phyloP scores from a whole-genome alignment of 2,329 filamentous ascomycete genomes.

The Epichloe sylvatica region DNA sequence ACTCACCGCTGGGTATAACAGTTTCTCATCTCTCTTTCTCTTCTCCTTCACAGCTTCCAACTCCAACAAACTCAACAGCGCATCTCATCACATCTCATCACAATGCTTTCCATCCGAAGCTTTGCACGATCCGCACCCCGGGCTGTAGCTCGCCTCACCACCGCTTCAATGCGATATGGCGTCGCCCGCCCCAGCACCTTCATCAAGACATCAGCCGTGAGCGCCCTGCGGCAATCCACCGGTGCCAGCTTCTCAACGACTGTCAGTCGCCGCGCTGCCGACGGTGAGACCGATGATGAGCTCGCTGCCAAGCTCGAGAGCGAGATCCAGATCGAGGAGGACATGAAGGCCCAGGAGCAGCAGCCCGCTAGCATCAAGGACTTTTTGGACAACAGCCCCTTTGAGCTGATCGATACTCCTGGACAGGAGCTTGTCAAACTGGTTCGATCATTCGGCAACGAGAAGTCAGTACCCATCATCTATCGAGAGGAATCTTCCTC shows the following conservation, averaged over 20 bases:
- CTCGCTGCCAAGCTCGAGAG: conserved; percentile 73
- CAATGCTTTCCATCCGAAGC: conserved; percentile 57
- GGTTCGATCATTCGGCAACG: conserved; percentile 69
- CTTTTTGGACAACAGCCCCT: conserved; percentile 75
- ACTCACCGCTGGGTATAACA: neutral
- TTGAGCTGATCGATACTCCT: conserved; percentile 65
- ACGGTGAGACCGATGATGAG: conserved; percentile 54
- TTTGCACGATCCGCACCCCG: conserved; percentile 55
- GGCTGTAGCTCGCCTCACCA: conserved; percentile 42
- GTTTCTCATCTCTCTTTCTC: neutral
- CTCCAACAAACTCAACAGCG: neutral
- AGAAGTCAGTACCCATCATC: conserved; percentile 48
- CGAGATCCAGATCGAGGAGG: conserved; percentile 72
- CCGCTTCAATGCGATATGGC: conserved; percentile 34
- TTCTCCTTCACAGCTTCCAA: conserved; percentile 7
- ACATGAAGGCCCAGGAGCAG: conserved; percentile 60
- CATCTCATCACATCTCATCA: conserved; percentile 14
- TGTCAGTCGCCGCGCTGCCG: conserved; percentile 25
- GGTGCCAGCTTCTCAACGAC: conserved; percentile 35
- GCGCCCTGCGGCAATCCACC: conserved; percentile 19
- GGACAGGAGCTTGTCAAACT: conserved; percentile 83
- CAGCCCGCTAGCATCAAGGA: conserved; percentile 68
- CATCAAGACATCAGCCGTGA: conserved; percentile 27
- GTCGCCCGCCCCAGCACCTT: conserved; percentile 34
- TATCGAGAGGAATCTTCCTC: neutral